Base-by-base conservation (phyloP, 192 early-diverging fungal genomes). In the Endogone sp. region DNA sequence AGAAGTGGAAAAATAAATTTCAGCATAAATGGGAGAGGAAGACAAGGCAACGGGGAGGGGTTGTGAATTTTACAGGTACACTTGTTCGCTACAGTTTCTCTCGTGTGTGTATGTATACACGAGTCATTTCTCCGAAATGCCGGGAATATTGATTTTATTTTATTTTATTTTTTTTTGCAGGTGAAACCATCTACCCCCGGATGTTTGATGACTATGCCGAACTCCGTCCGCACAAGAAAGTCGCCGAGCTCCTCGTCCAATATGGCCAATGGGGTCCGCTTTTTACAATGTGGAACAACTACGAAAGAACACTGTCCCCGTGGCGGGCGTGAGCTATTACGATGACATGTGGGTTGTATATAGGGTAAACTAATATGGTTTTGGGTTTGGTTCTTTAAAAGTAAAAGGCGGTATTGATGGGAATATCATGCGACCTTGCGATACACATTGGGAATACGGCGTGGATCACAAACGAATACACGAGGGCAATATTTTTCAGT, bases 141-240 rank as follows among this genome's bases (percentile, higher is more conserved):
- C 22, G 44, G 25, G 57, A 28, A 64, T 29, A 57, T n/a, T n/a
- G 55, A n/a, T 63, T n/a, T n/a, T n/a, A 49, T 16, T 49, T 1
- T 16, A 16, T 49, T 16, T 49, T 44, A 4, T 44, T 49, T 16
- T 16, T 49, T 16, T 49, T 49, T 49, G 37, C 59, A 77, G 83
- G 89, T 20, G 89, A 91, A 66, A 83, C 80, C 11, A 84, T 91
- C 69, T 87, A 89, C 49, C 86, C 86, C 55, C 89, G 84, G 79
- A 91, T 91, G 89, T 81, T 91, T 65, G 87, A 91, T 29, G 89
- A 91, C 62, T 91, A 87, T 64, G 76, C 82, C 10, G 83, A 86
- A 63, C 75, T 91, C 55, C 77, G 75, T 6, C 81, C 80, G 26
- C 68, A 89, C n/a, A 85, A 85, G 31, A 76, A 80, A 16, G 85